These are phyloP conservation scores for Microbotryomycetes sp. DNA, from an alignment of 1,284 basidiomycete species.

Conservation along the genomic window DNA sequence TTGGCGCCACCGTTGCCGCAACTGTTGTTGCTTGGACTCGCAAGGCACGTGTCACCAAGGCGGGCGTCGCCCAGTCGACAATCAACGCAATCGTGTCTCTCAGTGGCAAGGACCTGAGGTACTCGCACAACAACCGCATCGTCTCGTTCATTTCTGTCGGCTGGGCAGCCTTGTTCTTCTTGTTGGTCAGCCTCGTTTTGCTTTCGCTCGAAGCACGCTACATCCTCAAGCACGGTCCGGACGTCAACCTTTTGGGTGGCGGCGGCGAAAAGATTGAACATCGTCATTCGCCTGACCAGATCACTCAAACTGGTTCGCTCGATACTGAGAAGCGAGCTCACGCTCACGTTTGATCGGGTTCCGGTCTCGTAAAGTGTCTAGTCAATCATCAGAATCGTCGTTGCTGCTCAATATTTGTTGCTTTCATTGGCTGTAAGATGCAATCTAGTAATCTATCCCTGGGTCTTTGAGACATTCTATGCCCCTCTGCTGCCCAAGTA, in stretches of 20 bases:
- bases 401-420: no score
- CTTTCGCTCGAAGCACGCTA: constrained; percentile 23
- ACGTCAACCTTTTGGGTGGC: not conserved
- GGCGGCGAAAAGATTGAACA: not conserved
- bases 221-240: constrained; percentile 25
- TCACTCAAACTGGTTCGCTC: not conserved
- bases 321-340: not conserved
- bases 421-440: not conserved
- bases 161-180: constrained; percentile 22
- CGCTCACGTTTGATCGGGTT: no score
- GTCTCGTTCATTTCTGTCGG: constrained; percentile 21
- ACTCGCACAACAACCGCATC: constrained; percentile 9
- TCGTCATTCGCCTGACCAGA: not conserved
- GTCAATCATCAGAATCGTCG: no score
- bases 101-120: constrained; percentile 8
- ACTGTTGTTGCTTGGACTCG: constrained; percentile 1
- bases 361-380: no score
- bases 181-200: constrained; percentile 14
- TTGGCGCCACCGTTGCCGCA: constrained; percentile 20
- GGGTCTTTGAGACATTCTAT: no score
- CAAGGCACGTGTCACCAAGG: constrained; percentile 2
- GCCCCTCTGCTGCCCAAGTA: no score
- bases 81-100: constrained; percentile 13
- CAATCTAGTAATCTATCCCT: not conserved
- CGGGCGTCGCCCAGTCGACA: constrained; percentile 11